These are phyloP conservation scores for Abrus precatorius DNA, from an alignment of 306 rosid genomes.

Conservation along the genomic window DNA sequence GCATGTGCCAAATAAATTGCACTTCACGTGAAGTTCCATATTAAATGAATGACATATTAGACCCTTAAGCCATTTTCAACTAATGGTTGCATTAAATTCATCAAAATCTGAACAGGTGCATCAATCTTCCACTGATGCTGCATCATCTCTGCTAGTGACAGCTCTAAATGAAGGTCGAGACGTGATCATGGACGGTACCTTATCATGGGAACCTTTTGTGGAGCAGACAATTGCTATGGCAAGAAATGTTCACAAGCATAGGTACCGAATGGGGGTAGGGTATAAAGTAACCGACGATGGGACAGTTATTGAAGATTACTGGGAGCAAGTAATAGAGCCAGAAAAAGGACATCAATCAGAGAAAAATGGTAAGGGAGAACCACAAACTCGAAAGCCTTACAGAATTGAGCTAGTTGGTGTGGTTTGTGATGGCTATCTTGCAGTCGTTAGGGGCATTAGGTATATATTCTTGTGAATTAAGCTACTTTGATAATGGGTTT, in stretches of 20 bases:
- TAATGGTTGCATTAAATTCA: not conserved
- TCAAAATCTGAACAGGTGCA: slow-evolving; percentile 66
- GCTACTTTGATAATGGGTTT: slow-evolving; percentile 15
- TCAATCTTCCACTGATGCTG: slow-evolving; percentile 85
- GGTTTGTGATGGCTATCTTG: slow-evolving; percentile 91
- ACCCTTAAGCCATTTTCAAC: not conserved
- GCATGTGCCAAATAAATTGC: slow-evolving; percentile 3
- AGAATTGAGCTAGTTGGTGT: slow-evolving; percentile 95
- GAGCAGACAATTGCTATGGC: slow-evolving; percentile 87
- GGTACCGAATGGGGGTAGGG: slow-evolving; percentile 90
- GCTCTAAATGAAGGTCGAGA: slow-evolving; percentile 92
- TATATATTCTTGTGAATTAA: slow-evolving; percentile 27
- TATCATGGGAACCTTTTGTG: slow-evolving; percentile 91
- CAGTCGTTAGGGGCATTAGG: slow-evolving; percentile 95
- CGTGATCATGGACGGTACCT: slow-evolving; percentile 92
- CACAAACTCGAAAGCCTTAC: slow-evolving; percentile 63
- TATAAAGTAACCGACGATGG: slow-evolving; percentile 78
- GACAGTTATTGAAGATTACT: slow-evolving; percentile 73
- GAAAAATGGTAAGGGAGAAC: slow-evolving; percentile 17
- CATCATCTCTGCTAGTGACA: slow-evolving; percentile 85
- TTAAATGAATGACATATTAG: not conserved
- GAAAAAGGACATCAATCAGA: slow-evolving; percentile 47
- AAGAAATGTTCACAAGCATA: slow-evolving; percentile 76
- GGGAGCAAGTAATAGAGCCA: slow-evolving; percentile 70
- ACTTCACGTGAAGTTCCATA: not conserved